phyloP scores from a whole-genome alignment of 331 rosid genomes.

The Quercus phellos region DNA sequence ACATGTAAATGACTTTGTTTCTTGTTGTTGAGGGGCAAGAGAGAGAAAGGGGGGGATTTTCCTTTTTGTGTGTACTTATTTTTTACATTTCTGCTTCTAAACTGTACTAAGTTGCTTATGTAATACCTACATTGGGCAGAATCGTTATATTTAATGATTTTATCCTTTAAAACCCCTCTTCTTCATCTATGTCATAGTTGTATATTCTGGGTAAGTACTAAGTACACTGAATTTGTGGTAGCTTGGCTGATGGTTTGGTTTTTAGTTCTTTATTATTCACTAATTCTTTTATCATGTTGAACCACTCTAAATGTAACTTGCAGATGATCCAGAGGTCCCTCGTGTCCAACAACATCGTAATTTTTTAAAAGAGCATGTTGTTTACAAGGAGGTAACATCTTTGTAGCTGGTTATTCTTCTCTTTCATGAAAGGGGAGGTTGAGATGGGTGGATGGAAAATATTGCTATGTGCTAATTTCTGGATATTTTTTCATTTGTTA shows the following conservation, averaged over 20 bases:
- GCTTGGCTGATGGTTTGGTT: neutral
- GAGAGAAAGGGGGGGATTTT: too few species aligned
- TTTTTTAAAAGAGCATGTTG: conserved; percentile 81
- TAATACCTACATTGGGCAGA: neutral
- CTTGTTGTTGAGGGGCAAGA: neutral
- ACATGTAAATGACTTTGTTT: neutral
- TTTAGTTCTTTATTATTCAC: conserved; percentile 2
- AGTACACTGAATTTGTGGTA: neutral
- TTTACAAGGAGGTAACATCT: conserved; percentile 80
- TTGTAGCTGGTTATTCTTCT: neutral
- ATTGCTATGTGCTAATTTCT: neutral
- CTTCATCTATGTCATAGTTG: neutral
- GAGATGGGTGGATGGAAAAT: neutral
- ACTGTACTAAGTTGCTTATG: neutral
- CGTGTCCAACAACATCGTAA: conserved; percentile 68
- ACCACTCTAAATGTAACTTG: conserved; percentile 22
- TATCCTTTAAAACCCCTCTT: neutral
- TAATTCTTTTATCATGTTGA: conserved; percentile 20
- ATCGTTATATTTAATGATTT: neutral
- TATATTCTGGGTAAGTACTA: neutral
- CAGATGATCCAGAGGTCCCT: conserved; percentile 85
- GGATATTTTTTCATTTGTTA: conserved; percentile 14
- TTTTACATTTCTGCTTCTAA: neutral
- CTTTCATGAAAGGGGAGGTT: neutral
- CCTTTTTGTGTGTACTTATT: neutral